These are phyloP conservation scores for Trametes pubescens DNA, from an alignment of 1,284 basidiomycete species.

Conservation along the genomic window DNA sequence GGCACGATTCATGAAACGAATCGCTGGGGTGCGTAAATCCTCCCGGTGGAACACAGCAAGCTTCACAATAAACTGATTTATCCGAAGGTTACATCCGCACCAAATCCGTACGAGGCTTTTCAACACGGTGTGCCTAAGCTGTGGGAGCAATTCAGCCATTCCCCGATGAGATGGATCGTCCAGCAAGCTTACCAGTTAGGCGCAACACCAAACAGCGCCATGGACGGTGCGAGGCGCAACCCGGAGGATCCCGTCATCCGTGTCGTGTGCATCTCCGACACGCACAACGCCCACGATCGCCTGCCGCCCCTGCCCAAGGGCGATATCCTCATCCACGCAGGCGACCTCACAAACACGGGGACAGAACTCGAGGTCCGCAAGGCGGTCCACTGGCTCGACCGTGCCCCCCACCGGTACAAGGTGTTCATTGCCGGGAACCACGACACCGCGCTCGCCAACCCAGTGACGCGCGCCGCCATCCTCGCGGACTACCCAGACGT, in stretches of 20 bases:
- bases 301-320: constrained; percentile 48
- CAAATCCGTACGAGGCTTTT: not conserved
- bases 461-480: constrained; percentile 10
- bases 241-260: constrained; percentile 19
- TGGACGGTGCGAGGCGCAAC: not conserved
- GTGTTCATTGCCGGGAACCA: constrained; percentile 54
- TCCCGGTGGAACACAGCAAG: too few relatives aligned
- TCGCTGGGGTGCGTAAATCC: not conserved
- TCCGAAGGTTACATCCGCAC: not conserved
- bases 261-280: constrained; percentile 52
- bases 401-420: constrained; percentile 48
- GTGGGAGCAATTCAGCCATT: not conserved
- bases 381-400: constrained; percentile 42
- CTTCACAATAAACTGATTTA: too few relatives aligned
- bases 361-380: constrained; percentile 42
- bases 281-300: constrained; percentile 46
- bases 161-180: not conserved
- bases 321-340: constrained; percentile 55
- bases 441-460: constrained; percentile 41
- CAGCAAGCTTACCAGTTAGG: not conserved
- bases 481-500: constrained; percentile 35
- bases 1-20: too few relatives aligned
- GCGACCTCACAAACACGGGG: constrained; percentile 48
- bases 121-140: not conserved
- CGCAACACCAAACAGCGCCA: not conserved